Evolutionary conservation across 371 early-diverging fungal species (phyloP), one percentile per base, ranked within the genome.

Genomic region (Amoeboaphelidium protococcarum): DNA sequence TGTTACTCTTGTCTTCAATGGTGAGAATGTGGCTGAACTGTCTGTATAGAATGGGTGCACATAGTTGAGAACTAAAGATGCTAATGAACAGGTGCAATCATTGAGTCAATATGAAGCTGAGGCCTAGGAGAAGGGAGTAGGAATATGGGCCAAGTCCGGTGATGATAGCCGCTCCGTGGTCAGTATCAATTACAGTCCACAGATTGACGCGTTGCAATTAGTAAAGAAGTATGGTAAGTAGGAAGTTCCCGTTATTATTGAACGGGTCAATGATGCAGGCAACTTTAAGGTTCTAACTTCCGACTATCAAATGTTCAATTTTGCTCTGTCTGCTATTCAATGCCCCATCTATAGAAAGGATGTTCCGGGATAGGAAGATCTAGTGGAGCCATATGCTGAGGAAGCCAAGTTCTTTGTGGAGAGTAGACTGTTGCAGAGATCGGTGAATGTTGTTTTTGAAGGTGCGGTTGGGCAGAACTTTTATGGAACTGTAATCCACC

Each of bases 371-470:
- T 58, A 66, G 4, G 67, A 68, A 2, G 82, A 78, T 48, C 51
- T 73, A 20, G 68, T 81, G 16, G 92, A 91, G 59, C 90, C 87
- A 6, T 88, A 72, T 52, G 76, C 80, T 46, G 88, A 86, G 55
- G 87, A 91, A 40, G 85, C 88, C 41, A 82, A 79, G 53, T 81
- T 59, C 60, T 88, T 85, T 66, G 81, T 82, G 23, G 94, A 92
- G 55, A 54, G 69, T 3, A 81, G 90, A 41, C 63, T 92, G 23
- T 62, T 89, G 46, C 89, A 92, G 54, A 79, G 82, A 50, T 84
- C 84, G 44, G 79, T 92, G 42, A 73, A 76, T 46, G 74, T 91
- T 4, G 60, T 79, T 26, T 55, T 91, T 47, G 90, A 87, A 61
- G 69, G 70, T 3, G 40, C 43, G 23, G 46, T 50, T 12, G 47